phyloP scores from a whole-genome alignment of 306 rosid genomes.

The Vigna mungo region DNA sequence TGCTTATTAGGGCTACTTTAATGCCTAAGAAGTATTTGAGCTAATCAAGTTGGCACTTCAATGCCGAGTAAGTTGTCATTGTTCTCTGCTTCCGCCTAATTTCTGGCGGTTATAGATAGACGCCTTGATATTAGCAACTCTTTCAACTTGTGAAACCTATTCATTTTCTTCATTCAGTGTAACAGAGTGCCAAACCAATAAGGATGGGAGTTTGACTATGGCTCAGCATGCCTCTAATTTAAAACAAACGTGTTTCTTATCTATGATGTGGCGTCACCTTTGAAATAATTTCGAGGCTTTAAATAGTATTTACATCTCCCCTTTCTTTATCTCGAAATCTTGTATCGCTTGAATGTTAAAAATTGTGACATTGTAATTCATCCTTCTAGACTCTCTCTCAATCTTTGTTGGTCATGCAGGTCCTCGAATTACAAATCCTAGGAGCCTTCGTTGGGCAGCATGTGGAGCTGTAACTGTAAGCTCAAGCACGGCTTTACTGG shows the following conservation, averaged over 20 bases:
- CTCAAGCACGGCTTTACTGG: slow-evolving; percentile 86
- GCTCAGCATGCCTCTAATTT: slow-evolving; percentile 1
- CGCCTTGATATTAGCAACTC: not conserved
- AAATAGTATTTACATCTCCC: not conserved
- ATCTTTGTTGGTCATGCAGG: slow-evolving; percentile 58
- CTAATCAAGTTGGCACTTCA: too few species aligned
- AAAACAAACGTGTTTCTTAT: not conserved
- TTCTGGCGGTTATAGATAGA: too few species aligned
- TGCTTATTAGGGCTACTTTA: too few species aligned
- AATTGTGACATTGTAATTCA: not conserved
- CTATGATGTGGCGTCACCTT: not conserved
- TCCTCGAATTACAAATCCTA: slow-evolving; percentile 80
- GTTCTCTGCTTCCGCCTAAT: not conserved
- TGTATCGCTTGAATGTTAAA: not conserved
- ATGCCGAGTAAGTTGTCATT: not conserved
- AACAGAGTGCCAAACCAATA: not conserved
- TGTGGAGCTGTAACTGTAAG: slow-evolving; percentile 82
- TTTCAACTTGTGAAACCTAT: not conserved
- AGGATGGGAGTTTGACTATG: not conserved
- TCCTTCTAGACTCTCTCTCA: not conserved
- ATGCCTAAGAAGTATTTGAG: too few species aligned
- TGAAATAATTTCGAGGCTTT: slow-evolving; percentile 18
- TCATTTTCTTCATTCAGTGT: not conserved
- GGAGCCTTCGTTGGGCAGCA: slow-evolving; percentile 91
- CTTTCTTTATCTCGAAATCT: not conserved